phyloP scores from a whole-genome alignment of 1,139 yeast genomes.

The Suhomyces terraborum region DNA sequence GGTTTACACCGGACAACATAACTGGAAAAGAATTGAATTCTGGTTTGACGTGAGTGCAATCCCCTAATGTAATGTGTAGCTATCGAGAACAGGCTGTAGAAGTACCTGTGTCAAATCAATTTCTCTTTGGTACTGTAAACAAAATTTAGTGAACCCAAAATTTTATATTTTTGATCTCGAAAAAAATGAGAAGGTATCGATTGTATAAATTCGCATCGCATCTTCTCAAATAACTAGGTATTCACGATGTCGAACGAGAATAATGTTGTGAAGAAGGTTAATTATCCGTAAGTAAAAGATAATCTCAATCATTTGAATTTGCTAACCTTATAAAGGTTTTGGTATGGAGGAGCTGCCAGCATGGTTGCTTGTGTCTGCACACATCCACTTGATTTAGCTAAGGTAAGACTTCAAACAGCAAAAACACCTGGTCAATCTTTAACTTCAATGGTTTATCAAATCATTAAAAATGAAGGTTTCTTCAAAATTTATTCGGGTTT shows the following conservation, averaged over 20 bases:
- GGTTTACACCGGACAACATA: constrained; percentile 5
- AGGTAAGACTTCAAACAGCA: constrained; percentile 81
- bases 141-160: background rate
- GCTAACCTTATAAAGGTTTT: constrained; percentile 33
- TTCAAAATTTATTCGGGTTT: constrained; percentile 75
- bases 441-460: constrained; percentile 59
- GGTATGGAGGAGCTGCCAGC: constrained; percentile 66
- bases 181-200: constrained; percentile 6
- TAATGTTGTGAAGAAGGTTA: constrained; percentile 15
- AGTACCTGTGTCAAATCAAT: no score
- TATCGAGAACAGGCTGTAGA: no score
- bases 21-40: no score
- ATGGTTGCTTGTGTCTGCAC: constrained; percentile 62
- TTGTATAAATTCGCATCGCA: constrained; percentile 4
- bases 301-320: background rate
- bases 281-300: constrained; percentile 18
- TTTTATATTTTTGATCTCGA: background rate
- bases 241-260: constrained; percentile 8
- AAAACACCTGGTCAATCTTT: constrained; percentile 61
- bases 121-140: no score
- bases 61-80: no score
- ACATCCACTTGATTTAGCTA: constrained; percentile 84
- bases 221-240: background rate
- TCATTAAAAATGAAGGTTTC: constrained; percentile 65
- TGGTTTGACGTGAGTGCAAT: no score